Base-by-base conservation (phyloP, 805 yeast genomes). In the Saccharomycopsis microspora region DNA sequence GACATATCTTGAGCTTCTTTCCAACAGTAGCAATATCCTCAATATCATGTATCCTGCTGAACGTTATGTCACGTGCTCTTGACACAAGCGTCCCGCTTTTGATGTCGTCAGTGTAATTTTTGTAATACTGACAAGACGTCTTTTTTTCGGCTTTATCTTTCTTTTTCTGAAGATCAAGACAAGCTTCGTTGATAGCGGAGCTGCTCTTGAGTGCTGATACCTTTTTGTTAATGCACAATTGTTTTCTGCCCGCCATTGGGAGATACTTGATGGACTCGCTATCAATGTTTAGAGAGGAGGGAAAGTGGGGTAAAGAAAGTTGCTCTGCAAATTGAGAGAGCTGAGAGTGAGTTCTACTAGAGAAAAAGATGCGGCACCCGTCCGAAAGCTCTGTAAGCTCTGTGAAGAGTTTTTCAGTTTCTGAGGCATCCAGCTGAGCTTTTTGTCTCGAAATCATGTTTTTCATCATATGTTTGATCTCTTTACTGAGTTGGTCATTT, bases 291-390 rank as follows among this genome's bases (percentile, higher is more conserved):
- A 19, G 2, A 8, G 50, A 47, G 0, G 94, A 73, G 2, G 83
- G 82, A 48, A 86, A 81, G 0, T 64, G 53, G 0, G 94, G 77
- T 29, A 82, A 57, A 41, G 68, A 60, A 37, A 89, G 63, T 56
- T 90, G 96, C 10, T 76, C 73, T 0, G 87, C 76, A 58, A 89
- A 85, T 58, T 89, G 97, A 36, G 70, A 69, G 41, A 89, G 66
- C 60, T 89, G 97, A 0, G 96, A 85, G 58, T 89, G 97, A 0
- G 97, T 89, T 62, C 97, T 68, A 2, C 96, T 86, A 0, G 95
- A 72, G 58, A 80, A 88, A 55, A 64, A 75, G 1, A 89, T 76
- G 55, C 79, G 75, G 0, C 67, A 57, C 0, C 75, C 31, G 5
- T 46, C 36, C 36, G n/a, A 34, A 9, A 8, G 8, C 10, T 34